phyloP scores from a whole-genome alignment of 2,329 filamentous ascomycete species.

The Botrytis porri region DNA sequence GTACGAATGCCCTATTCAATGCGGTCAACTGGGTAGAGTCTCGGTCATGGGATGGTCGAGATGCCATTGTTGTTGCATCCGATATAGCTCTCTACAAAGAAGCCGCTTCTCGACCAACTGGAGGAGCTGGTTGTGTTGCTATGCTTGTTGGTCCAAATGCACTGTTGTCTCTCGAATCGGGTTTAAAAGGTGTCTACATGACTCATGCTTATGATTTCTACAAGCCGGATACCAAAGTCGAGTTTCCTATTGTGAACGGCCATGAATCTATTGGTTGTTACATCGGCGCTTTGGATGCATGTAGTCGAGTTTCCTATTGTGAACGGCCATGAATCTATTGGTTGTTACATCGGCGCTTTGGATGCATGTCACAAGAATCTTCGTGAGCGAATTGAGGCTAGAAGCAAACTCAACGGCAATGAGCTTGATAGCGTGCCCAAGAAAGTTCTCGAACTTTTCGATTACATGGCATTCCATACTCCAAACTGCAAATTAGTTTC shows the following conservation, averaged over 20 bases:
- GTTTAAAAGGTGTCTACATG: constrained; percentile 4
- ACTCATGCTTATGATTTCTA: constrained; percentile 15
- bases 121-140: constrained; percentile 8
- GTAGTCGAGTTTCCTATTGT: constrained; percentile 9
- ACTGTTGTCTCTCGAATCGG: background rate
- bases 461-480: constrained; percentile 11
- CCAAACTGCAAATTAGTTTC: constrained; percentile 5
- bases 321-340: constrained; percentile 6
- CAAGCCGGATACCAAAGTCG: constrained; percentile 3
- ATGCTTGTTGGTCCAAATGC: constrained; percentile 15
- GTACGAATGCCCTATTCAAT: constrained; percentile 83
- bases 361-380: constrained; percentile 7
- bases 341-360: constrained; percentile 1
- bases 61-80: constrained; percentile 8
- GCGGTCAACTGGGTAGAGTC: constrained; percentile 82
- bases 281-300: constrained; percentile 4
- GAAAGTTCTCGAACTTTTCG: constrained; percentile 1
- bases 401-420: background rate
- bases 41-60: constrained; percentile 72
- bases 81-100: constrained; percentile 13
- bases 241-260: constrained; percentile 12
- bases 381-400: background rate
- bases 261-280: constrained; percentile 8
- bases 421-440: too few species aligned
- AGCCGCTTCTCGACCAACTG: constrained; percentile 4